Base-by-base conservation (phyloP, 2,329 filamentous ascomycete species). In the Alternaria atra region DNA sequence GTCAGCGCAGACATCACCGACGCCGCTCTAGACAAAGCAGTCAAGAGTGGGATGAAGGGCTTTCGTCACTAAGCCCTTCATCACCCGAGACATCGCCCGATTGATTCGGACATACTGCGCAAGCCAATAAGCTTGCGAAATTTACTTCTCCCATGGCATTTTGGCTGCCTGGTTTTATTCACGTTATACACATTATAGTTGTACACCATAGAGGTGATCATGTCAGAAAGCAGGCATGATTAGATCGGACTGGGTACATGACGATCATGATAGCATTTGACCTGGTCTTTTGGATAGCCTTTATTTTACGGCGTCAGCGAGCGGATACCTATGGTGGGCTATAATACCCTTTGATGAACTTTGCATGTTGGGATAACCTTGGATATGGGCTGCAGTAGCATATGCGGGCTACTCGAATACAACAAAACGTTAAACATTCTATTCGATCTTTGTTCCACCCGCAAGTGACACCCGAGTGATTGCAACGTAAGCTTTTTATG, bases 11-110 rank as follows among this genome's bases (percentile, higher is more conserved):
- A 91, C 71, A 87, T 89, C 10, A 90, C 88, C 2, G 87, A 89
- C 60, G 85, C 85, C 46, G 87, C 88, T 8, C 79, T 90, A 55
- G 84, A 85, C 55, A 83, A 86, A 52, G 88, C 87, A 15, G 86
- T 84, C 6, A 82, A 84, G 68, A 87, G 86, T 6, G 89, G 88
- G 37, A 90, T 91, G 83, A 87, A 86, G 72, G 88, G 88, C 2
- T 89, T 89, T 89, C 68, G 86, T 90, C 83, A 89, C 87, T 39
- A 91, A 91, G 72, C 89, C 88, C 7, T 90, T 88, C 74, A 88
- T 88, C 72, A 79, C 89, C 56, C 77, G 83, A 56, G 88, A 90
- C 74, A 78, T 90, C 67, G 86, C 89, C 76, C 82, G 84, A 61
- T 76, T 90, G 69, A 89, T 90, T 63, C 71, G 79, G 52, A 80